Base-by-base conservation (phyloP, 805 yeast genomes). In the Wickerhamomyces ciferrii region DNA sequence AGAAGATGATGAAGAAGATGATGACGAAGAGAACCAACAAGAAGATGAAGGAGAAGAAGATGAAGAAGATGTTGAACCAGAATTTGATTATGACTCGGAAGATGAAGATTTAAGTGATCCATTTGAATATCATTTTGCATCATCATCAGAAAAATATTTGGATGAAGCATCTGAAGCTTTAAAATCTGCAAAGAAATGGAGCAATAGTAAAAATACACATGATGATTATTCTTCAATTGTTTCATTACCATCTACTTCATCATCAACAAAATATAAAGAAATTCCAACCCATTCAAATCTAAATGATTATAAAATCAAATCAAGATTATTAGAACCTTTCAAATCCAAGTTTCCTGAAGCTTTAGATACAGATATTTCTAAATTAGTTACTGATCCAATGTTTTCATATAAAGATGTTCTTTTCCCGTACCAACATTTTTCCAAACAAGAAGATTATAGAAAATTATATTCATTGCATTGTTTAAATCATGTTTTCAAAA, bases 401-500 rank as follows among this genome's bases (percentile, higher is more conserved):
- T 74, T 86, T 48, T 75, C 77, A 41, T 91, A 94, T 64, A 77
- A 78, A 51, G 96, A 91, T 61, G 60, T 91, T 2, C 66, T 81
- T 17, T 77, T 74, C 50, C 87, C 89, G 18, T 76, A 75, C 50
- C n/a, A n/a, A 66, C 74, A 36, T 65, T 72, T 7, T 72, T 69
- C 60, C 68, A 71, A n/a, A 49, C 74, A 71, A 15, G 54, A 66
- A 2, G 69, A 70, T 37, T 78, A 90, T 58, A 79, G 82, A 58
- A 79, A 78, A 49, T 62, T 87, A 32, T 87, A 87, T 63, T 61
- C 74, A 0, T 59, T 87, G 49, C 99, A 92, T 67, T 75, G 78
- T 5, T 62, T 90, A 45, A 92, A 94, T 58, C 99, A 92, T 63
- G 67, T 94, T 29, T 78, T 72, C 67, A 90, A 91, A 65, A 88